Base-by-base conservation (phyloP, 2,329 filamentous ascomycete species). In the Calcarisporium arbuscula region DNA sequence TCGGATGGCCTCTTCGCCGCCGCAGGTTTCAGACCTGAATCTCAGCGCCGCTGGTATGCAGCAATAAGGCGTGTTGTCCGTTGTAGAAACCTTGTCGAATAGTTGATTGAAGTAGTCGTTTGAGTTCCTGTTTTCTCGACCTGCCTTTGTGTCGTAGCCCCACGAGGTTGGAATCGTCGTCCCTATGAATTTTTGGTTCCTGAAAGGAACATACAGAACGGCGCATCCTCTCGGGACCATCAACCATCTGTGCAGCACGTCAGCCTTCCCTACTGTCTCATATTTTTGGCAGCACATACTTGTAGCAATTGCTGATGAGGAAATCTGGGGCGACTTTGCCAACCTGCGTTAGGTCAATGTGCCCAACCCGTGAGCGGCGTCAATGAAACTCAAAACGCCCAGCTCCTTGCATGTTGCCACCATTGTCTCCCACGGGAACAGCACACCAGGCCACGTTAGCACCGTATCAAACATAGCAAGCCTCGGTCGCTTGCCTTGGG, bases 231-330 rank as follows among this genome's bases (percentile, higher is more conserved):
- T 78, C 1, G 89, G 90, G 1, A 77, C 75, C 50, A 77, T 80
- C 7, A 95, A 76, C 90, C 90, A 96, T 65, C 94, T 94, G 65
- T 95, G 85, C n/a, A n/a, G n/a, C n/a, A n/a, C n/a, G n/a, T n/a
- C n/a, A n/a, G n/a, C n/a, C n/a, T n/a, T n/a, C n/a, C n/a, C n/a
- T n/a, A n/a, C n/a, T n/a, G n/a, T n/a, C n/a, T n/a, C n/a, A n/a
- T n/a, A n/a, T n/a, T n/a, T n/a, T n/a, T n/a, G n/a, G n/a, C n/a
- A n/a, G n/a, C n/a, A n/a, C n/a, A n/a, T n/a, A n/a, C n/a, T n/a
- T n/a, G n/a, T n/a, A n/a, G 48, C 80, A 85, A 56, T 95, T 95
- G 36, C 72, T 82, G 11, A 90, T 73, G 51, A 94, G 85, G 62
- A 94, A 95, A 57, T 95, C 89, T 0, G 87, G 80, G 42, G 88